Percentiles rank a stretch among this genome's conserved stretches.
Conservation (phyloP, 805 yeast genomes). For the Metschnikowia reukaufii region DNA sequence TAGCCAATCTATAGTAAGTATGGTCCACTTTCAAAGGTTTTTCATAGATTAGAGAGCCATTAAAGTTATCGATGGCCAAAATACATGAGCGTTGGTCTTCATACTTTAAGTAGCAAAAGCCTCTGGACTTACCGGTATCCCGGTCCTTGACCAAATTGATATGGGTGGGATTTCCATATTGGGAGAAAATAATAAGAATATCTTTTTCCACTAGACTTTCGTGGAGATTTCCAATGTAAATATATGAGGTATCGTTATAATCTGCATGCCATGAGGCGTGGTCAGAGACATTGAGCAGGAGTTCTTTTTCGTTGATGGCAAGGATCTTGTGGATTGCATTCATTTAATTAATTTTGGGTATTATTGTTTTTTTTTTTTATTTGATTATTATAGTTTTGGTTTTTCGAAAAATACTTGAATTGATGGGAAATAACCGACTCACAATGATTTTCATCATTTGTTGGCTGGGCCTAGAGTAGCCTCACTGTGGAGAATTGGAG, state of each 20-base stretch:
- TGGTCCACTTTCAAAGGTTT: slow-evolving; percentile 63
- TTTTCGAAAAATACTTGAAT: too few species aligned
- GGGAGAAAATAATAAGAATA: slow-evolving; percentile 75
- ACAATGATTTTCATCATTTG: too few species aligned
- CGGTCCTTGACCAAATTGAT: slow-evolving; percentile 66
- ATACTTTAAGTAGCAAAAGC: slow-evolving; percentile 81
- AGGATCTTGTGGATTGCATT: slow-evolving; percentile 47
- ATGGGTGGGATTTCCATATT: slow-evolving; percentile 84
- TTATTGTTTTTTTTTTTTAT: neutral
- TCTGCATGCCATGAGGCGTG: slow-evolving; percentile 90
- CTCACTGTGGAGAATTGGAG: too few species aligned
- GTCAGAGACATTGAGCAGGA: slow-evolving; percentile 55
- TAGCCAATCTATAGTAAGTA: slow-evolving; percentile 56
- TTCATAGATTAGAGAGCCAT: slow-evolving; percentile 63
- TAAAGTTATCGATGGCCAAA: slow-evolving; percentile 85
- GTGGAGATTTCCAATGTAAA: slow-evolving; percentile 75
- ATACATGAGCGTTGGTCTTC: slow-evolving; percentile 79
- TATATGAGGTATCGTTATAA: slow-evolving; percentile 70
- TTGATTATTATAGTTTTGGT: neutral
- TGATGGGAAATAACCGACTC: too few species aligned
- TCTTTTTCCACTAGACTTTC: slow-evolving; percentile 70
- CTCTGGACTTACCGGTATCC: slow-evolving; percentile 62
- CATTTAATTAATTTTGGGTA: slow-evolving; percentile 21
- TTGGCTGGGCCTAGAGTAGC: too few species aligned
- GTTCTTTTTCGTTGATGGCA: slow-evolving; percentile 63